Evolutionary conservation across 2,329 filamentous ascomycete species (phyloP).

Genomic region (Bertia moriformis): DNA sequence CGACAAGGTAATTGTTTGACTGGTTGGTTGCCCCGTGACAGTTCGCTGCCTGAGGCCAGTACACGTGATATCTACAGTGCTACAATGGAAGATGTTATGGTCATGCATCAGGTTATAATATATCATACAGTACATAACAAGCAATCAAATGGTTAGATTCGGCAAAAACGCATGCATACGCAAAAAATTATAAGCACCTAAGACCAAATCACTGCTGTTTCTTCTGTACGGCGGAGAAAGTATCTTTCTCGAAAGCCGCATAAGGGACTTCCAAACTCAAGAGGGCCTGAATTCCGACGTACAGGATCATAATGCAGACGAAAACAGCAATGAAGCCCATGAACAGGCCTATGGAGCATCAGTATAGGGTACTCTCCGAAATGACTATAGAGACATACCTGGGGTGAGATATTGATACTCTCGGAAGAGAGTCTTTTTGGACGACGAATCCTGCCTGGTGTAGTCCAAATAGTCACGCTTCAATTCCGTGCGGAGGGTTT

Average conservation of each 20-base stretch:
- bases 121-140: too few species aligned
- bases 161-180: too few species aligned
- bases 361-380: background rate
- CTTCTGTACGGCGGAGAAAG: background rate
- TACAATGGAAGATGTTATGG: too few species aligned
- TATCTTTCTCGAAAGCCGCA: slow-evolving; percentile 1
- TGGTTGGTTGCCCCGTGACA: too few species aligned
- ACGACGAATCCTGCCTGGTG: background rate
- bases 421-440: background rate
- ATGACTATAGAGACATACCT: background rate
- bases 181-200: too few species aligned
- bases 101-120: too few species aligned
- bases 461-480: background rate
- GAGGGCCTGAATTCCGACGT: background rate
- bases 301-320: background rate
- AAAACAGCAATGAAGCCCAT: background rate
- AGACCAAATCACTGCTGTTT: slow-evolving; percentile 1
- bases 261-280: background rate
- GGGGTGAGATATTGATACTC: slow-evolving; percentile 1
- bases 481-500: background rate
- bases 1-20: too few species aligned
- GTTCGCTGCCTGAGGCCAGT: too few species aligned
- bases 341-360: background rate
- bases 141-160: too few species aligned
- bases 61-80: too few species aligned